phyloP scores from a whole-genome alignment of 192 early-diverging fungal species.

The Dissophora ornata region DNA sequence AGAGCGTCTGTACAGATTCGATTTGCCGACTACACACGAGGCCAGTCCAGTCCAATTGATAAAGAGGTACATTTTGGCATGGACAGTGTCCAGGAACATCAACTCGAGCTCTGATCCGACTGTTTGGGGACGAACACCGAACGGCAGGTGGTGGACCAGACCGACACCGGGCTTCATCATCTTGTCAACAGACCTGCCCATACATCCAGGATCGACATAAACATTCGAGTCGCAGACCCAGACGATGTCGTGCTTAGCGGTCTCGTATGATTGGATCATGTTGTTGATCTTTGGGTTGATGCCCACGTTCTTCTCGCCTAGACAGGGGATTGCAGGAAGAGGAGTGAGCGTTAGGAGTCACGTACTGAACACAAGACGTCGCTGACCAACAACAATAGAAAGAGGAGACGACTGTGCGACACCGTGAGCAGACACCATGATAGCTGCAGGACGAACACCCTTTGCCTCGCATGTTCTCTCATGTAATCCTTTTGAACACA shows the following conservation, averaged over 20 bases:
- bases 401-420: no score
- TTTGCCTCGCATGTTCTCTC: not conserved
- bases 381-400: slow-evolving; percentile 19
- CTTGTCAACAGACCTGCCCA: slow-evolving; percentile 84
- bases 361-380: not conserved
- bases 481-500: not conserved
- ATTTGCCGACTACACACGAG: slow-evolving; percentile 95
- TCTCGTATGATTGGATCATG: slow-evolving; percentile 84
- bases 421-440: not conserved
- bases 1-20: slow-evolving; percentile 89
- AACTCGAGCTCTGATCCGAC: slow-evolving; percentile 88
- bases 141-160: slow-evolving; percentile 94
- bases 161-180: slow-evolving; percentile 82
- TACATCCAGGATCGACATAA: slow-evolving; percentile 76
- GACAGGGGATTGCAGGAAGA: not conserved
- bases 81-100: slow-evolving; percentile 88
- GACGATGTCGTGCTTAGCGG: slow-evolving; percentile 85
- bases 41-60: slow-evolving; percentile 89
- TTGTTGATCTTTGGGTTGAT: slow-evolving; percentile 98
- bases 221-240: slow-evolving; percentile 98
- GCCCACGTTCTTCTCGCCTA: slow-evolving; percentile 66
- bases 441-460: not conserved
- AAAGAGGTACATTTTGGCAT: slow-evolving; percentile 95
- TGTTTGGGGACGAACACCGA: slow-evolving; percentile 76
- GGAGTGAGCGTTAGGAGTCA: slow-evolving; percentile 1